Evolutionary conservation across 306 rosid species (phyloP).

Genomic region (Trifolium pratense): DNA sequence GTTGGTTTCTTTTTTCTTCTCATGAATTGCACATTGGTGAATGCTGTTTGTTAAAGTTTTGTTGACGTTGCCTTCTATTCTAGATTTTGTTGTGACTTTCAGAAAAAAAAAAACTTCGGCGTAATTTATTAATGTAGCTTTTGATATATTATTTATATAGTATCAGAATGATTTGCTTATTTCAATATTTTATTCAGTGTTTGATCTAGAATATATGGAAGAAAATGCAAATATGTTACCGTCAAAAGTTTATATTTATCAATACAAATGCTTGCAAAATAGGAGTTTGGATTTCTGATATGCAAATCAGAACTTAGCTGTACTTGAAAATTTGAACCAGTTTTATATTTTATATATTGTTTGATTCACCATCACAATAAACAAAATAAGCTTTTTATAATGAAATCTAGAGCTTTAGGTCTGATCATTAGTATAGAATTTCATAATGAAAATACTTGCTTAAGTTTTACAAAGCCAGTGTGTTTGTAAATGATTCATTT

Average conservation of each 20-base stretch:
- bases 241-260: background rate
- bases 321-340: too few species aligned
- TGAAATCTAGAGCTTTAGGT: too few species aligned
- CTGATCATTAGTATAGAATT: too few species aligned
- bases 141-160: slow-evolving; percentile 3
- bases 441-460: too few species aligned
- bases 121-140: slow-evolving; percentile 28
- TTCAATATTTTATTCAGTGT: background rate
- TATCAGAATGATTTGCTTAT: background rate
- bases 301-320: too few species aligned
- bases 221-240: background rate
- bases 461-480: too few species aligned
- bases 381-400: too few species aligned
- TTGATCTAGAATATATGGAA: background rate
- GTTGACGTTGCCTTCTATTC: slow-evolving; percentile 32
- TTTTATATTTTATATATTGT: too few species aligned
- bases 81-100: slow-evolving; percentile 23
- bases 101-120: background rate
- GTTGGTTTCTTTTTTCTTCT: slow-evolving; percentile 21
- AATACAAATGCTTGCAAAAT: too few species aligned
- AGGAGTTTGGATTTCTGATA: too few species aligned
- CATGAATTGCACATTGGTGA: slow-evolving; percentile 28
- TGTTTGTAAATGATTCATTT: too few species aligned
- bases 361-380: too few species aligned
- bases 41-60: slow-evolving; percentile 41